A percentile compares a stretch with the other conserved stretches of the same genome.
phyloP scores from a whole-genome alignment of 257 asterid genomes.

The Ligustrum vulgare region DNA sequence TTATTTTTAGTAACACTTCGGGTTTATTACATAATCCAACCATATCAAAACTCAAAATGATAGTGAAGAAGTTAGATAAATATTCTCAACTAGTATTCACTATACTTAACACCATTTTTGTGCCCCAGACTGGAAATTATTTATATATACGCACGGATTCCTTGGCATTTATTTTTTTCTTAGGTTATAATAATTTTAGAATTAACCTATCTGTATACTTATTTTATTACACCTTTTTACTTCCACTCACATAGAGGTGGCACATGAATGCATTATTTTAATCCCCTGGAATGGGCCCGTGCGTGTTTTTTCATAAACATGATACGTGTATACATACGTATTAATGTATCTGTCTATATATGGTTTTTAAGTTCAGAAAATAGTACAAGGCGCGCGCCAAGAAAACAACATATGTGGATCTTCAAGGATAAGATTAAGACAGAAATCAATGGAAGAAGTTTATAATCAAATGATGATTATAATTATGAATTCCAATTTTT shows the following conservation, averaged over 20 bases:
- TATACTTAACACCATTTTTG: constrained; percentile 21
- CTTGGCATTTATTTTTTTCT: constrained; percentile 3
- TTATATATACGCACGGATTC: constrained; percentile 10
- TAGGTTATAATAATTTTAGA: background rate
- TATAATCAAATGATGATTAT: background rate
- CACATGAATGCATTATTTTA: too few species aligned
- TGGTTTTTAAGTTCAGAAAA: too few species aligned
- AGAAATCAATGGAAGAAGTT: background rate
- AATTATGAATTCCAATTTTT: background rate
- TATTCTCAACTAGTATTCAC: constrained; percentile 6
- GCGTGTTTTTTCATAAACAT: background rate
- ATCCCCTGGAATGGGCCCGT: too few species aligned
- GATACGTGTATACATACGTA: too few species aligned
- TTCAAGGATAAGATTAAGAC: background rate
- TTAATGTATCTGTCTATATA: too few species aligned
- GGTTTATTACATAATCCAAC: too few species aligned
- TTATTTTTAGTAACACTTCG: too few species aligned
- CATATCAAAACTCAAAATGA: constrained; percentile 13
- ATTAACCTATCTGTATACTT: too few species aligned
- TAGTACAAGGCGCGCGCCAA: too few species aligned
- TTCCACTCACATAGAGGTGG: too few species aligned
- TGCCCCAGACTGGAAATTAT: constrained; percentile 9
- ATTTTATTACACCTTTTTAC: too few species aligned
- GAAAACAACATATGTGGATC: background rate
- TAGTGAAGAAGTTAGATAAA: constrained; percentile 27